phyloP scores from a whole-genome alignment of 148 eudicot species.

The Heliamphora exappendiculata region DNA sequence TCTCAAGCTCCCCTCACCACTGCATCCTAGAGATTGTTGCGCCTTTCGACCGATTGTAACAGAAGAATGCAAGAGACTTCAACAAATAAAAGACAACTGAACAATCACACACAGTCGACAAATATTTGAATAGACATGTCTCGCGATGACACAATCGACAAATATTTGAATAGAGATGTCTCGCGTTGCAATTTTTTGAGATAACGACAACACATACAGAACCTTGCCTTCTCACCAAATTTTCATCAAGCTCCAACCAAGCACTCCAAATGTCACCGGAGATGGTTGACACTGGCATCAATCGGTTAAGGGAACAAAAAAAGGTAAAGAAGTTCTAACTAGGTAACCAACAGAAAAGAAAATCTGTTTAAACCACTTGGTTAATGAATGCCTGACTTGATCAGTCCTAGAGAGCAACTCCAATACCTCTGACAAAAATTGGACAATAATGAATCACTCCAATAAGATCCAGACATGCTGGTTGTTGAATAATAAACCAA shows the following conservation, averaged over 20 bases:
- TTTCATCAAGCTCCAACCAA: background rate
- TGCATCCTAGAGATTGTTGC: too few species aligned
- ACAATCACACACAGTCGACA: too few species aligned
- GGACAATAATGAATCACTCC: background rate
- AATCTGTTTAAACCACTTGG: conserved; percentile 10
- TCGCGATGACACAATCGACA: background rate
- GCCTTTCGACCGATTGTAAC: too few species aligned
- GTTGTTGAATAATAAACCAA: background rate
- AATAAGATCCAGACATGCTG: background rate
- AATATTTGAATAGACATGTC: too few species aligned
- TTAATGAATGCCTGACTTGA: conserved; percentile 23
- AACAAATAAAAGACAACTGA: background rate
- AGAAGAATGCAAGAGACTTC: background rate
- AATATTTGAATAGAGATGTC: background rate
- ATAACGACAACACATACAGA: background rate
- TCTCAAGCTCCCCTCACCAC: too few species aligned
- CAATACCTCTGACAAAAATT: conserved; percentile 39
- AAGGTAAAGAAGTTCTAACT: conserved; percentile 3
- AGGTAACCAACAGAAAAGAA: conserved; percentile 11
- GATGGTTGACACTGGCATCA: background rate
- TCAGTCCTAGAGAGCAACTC: conserved; percentile 42
- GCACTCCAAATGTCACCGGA: background rate
- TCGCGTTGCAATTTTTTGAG: background rate
- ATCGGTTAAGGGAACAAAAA: background rate
- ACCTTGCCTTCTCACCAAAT: background rate